A percentile compares a stretch with the other conserved stretches of the same genome.
phyloP scores from a whole-genome alignment of 495 filamentous ascomycete species.

The Penicillium coffeae region DNA sequence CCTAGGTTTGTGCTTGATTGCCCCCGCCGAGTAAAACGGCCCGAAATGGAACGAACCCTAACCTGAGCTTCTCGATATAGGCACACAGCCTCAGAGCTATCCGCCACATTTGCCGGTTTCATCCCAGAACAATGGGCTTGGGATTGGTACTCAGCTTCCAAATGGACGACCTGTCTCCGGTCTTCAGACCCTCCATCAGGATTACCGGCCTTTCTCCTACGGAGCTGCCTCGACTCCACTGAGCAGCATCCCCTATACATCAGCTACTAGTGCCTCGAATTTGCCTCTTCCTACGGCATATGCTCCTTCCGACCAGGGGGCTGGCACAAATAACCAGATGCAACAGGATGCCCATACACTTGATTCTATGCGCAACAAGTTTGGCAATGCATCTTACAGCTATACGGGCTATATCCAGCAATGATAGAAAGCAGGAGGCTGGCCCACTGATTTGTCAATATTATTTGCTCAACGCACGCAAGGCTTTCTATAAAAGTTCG shows the following conservation, averaged over 20 bases:
- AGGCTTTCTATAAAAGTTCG: slow-evolving; percentile 7
- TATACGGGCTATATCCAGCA: slow-evolving; percentile 34
- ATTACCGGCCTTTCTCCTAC: slow-evolving; percentile 38
- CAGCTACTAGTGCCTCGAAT: slow-evolving; percentile 33
- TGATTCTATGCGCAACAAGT: slow-evolving; percentile 30
- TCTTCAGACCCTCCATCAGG: slow-evolving; percentile 29
- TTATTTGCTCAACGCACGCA: not conserved
- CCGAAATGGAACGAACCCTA: slow-evolving; percentile 2
- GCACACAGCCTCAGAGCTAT: slow-evolving; percentile 31
- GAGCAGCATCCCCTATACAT: slow-evolving; percentile 29
- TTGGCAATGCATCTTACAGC: slow-evolving; percentile 30
- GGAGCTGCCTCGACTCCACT: slow-evolving; percentile 28
- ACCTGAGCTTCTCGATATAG: slow-evolving; percentile 15
- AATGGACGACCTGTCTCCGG: slow-evolving; percentile 29
- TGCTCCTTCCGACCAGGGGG: slow-evolving; percentile 24
- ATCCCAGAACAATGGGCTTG: slow-evolving; percentile 24
- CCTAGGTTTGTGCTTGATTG: slow-evolving; percentile 15
- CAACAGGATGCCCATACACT: slow-evolving; percentile 21
- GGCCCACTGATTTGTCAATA: slow-evolving; percentile 6
- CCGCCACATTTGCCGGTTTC: slow-evolving; percentile 32
- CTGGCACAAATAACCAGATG: slow-evolving; percentile 25
- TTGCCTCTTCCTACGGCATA: slow-evolving; percentile 36
- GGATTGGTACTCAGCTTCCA: slow-evolving; percentile 32
- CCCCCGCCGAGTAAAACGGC: not conserved
- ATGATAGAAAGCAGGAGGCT: slow-evolving; percentile 10